Evolutionary conservation across 371 early-diverging fungal species (phyloP), one percentile per base, ranked within the genome.

Genomic region (Mucor piriformis): DNA sequence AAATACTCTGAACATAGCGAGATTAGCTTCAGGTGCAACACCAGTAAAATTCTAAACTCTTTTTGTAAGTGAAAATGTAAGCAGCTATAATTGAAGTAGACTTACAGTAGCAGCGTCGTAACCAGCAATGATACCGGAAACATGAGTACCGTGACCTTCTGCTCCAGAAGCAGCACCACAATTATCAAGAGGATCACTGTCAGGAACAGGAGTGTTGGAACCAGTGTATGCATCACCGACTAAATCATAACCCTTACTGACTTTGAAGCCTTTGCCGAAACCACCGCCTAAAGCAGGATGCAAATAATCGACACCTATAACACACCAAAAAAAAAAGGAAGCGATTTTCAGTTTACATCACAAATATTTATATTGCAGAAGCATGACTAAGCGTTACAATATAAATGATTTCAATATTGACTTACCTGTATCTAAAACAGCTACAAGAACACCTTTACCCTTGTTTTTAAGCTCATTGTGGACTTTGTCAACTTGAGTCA

Each of bases 241-340:
- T 23, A 90, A 71, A 59, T 90, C 89, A 27, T 73, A 71, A 25
- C 88, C 90, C 33, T 70, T 78, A 3, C 65, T 67, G 12, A 90
- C 83, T 57, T 85, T 87, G 62, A 65, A 78, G 12, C 69, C 72
- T 50, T 63, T 55, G 10, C 91, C 91, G 53, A 88, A 87, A 49
- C 89, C 79, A 11, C 87, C 87, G 25, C 89, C 90, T 18, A 92
- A 69, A 12, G 89, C 89, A 29, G 90, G 89, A 55, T 91, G 92
- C 50, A 57, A 65, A 63, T 82, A 87, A 48, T 87, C 84, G 27
- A 86, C 62, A 46, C 91, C 86, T 63, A 23, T 23, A 32, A 23
- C 8, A 25, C 23, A 40, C 18, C 34, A 51, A 35, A 7, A 51
- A 15, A 51, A 37, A 37, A 12, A 37, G 11, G 11, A 33, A 33